A percentile compares a stretch with the other conserved stretches of the same genome.
These are phyloP conservation scores for Ampelocalamus luodianensis DNA, from an alignment of 176 grass and related monocot species.

Conservation along the genomic window DNA sequence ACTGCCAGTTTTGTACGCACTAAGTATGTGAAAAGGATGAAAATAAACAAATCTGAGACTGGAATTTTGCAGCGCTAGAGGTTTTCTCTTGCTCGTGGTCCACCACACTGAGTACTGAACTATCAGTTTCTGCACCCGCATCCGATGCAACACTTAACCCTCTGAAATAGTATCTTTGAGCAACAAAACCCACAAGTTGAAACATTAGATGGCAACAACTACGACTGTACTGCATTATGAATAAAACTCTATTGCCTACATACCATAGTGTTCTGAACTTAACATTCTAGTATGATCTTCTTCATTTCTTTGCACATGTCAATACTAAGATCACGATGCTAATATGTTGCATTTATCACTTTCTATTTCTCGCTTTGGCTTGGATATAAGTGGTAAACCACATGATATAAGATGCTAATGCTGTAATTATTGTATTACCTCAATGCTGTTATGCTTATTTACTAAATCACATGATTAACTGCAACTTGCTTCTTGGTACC, in stretches of 20 bases:
- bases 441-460: too few relatives aligned
- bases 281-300: neutral
- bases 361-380: neutral
- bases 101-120: slow-evolving; percentile 48
- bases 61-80: slow-evolving; percentile 45
- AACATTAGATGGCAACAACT: slow-evolving; percentile 14
- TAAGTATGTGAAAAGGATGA: slow-evolving; percentile 20
- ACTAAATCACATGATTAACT: too few relatives aligned
- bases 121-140: slow-evolving; percentile 70
- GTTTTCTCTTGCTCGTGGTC: slow-evolving; percentile 66
- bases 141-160: slow-evolving; percentile 86
- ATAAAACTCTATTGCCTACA: slow-evolving; percentile 18
- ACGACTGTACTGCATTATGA: neutral
- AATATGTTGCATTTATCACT: neutral
- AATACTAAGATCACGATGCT: slow-evolving; percentile 6
- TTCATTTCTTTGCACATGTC: slow-evolving; percentile 26
- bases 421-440: too few relatives aligned
- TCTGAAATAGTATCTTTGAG: slow-evolving; percentile 87
- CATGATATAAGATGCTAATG: too few relatives aligned
- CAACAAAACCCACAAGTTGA: slow-evolving; percentile 53
- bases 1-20: neutral
- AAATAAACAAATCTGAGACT: slow-evolving; percentile 25
- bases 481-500: too few relatives aligned
- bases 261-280: slow-evolving; percentile 20
- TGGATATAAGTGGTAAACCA: neutral